These are phyloP conservation scores for Colletotrichum agaves DNA, from an alignment of 2,329 filamentous ascomycete species.

Conservation along the genomic window DNA sequence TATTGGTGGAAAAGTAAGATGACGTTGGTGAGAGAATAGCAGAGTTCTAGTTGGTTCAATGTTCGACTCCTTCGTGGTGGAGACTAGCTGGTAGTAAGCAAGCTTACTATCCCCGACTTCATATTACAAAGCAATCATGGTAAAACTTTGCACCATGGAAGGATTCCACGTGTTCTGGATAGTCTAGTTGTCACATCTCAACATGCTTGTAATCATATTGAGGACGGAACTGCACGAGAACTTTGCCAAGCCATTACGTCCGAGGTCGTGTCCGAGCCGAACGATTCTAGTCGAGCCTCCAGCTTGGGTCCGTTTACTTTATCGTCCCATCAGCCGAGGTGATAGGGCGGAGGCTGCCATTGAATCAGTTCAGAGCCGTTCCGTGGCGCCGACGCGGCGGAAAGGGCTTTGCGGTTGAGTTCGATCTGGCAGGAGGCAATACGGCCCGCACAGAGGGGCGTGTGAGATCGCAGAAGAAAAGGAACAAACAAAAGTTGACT, in stretches of 20 bases:
- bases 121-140: not conserved
- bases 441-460: conserved; percentile 19
- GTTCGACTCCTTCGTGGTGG: conserved; percentile 1
- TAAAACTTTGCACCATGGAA: not conserved
- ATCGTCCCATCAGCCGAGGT: conserved; percentile 16
- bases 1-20: not conserved
- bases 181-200: not conserved
- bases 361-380: conserved; percentile 2
- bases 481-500: not conserved
- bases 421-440: conserved; percentile 33
- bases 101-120: not conserved
- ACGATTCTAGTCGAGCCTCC: conserved; percentile 9
- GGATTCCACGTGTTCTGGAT: not conserved
- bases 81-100: not conserved
- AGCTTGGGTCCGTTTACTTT: not conserved
- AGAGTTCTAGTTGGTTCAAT: not conserved
- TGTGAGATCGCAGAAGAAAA: conserved; percentile 8
- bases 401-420: conserved; percentile 29
- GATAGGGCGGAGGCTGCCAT: conserved; percentile 1
- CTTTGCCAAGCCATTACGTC: conserved; percentile 4
- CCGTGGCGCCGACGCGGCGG: conserved; percentile 12
- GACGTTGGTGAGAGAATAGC: not conserved
- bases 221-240: not conserved
- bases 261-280: conserved; percentile 30
- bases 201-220: not conserved